Base-by-base conservation (phyloP, 371 early-diverging fungal species). In the Smittium culicis region DNA sequence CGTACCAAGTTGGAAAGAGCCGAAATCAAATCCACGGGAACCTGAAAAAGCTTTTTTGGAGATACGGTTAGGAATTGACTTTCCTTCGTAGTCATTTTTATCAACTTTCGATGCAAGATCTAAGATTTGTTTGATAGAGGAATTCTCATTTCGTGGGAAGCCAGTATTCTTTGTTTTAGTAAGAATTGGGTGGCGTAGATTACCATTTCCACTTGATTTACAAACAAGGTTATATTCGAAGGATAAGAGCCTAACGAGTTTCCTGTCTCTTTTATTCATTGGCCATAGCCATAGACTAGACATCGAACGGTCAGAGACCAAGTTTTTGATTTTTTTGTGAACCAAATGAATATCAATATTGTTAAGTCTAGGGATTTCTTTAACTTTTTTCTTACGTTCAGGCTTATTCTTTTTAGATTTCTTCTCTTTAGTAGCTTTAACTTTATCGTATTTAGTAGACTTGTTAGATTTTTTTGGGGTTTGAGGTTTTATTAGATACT, bases 221-320 rank as follows among this genome's bases (percentile, higher is more conserved):
- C 73, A 70, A 56, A 74, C 71, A 16, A 77, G 29, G 34, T 64
- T 54, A 68, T 77, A 77, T 62, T 76, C 76, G 54, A 70, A 70
- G 0, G 77, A 67, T 24, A 77, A 54, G 1, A 76, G 34, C 28
- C 72, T 73, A 25, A 76, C 77, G 2, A 76, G 64, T 54, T 72
- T 72, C 24, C 77, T 69, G 68, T 76, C 77, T 24, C 65, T 65
- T 54, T 69, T 74, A 71, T 69, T 67, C 77, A 77, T 77, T 11
- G 77, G 77, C 71, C 76, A 71, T 54, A 77, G 67, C 74, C 77
- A 77, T 58, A 73, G 56, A n/a, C 73, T 76, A 25, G 59, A 66
- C 31, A 75, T 28, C 2, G 29, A 28, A 55, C 58, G 14, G 27
- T 66, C 55, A 16, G 14, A 5, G 25, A 54, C 65, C 25, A 64